Evolutionary conservation across 208 protist genomes (phyloP).

Genomic region (Leishmania mexicana): DNA sequence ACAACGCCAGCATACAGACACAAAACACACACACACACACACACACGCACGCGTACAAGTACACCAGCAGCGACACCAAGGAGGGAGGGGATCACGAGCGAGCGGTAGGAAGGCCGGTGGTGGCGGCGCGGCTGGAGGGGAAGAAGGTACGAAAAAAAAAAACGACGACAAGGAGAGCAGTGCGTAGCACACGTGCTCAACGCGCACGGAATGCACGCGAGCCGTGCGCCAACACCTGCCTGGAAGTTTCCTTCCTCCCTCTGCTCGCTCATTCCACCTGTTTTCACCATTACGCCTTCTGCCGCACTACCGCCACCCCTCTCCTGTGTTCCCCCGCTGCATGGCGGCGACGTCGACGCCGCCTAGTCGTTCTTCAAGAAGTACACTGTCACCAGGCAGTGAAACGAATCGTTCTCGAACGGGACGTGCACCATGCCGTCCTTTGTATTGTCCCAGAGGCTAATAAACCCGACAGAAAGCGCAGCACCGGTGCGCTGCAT

Average conservation of each 20-base stretch:
- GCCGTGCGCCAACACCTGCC: neutral
- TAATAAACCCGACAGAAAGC: conserved; percentile 87
- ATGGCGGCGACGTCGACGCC: neutral
- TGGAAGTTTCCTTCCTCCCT: neutral
- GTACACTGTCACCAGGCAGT: conserved; percentile 88
- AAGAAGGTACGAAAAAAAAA: neutral
- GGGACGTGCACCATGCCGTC: conserved; percentile 91
- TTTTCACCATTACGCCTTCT: neutral
- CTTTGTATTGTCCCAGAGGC: conserved; percentile 93
- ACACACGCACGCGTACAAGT: neutral
- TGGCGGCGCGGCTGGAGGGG: neutral
- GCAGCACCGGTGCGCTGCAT: conserved; percentile 93
- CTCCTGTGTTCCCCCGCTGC: neutral
- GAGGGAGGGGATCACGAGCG: neutral
- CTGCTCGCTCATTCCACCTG: neutral
- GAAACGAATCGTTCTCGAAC: conserved; percentile 84
- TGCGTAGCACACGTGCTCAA: neutral
- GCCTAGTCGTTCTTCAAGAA: conserved; percentile 86
- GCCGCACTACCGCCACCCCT: neutral
- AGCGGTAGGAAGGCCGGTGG: neutral
- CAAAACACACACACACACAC: neutral
- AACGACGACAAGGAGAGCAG: neutral
- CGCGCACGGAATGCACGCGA: neutral
- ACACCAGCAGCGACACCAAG: neutral
- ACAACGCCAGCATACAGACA: neutral